Base-by-base conservation (phyloP, 345 rosid species). In the Cardamine chenopodiifolia region DNA sequence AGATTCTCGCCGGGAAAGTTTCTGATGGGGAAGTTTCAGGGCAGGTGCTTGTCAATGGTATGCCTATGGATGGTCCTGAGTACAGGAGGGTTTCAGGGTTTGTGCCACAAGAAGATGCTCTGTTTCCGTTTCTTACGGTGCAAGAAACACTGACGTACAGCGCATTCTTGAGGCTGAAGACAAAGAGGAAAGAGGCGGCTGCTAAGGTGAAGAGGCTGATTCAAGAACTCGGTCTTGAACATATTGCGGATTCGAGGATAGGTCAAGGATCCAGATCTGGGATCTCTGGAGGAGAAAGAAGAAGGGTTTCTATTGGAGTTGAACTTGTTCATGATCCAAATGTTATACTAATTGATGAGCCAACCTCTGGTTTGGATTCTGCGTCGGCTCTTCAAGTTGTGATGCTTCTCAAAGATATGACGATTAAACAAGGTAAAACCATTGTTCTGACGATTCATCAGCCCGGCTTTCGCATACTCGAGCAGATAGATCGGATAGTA, bases 361-460 rank as follows among this genome's bases (percentile, higher is more conserved):
- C 98, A n/a, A 93, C 97, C 72, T 93, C 97, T 18, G 94, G 98
- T 15, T 74, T 93, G 82, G 98, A 93, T 77, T 93, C 98, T 0
- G 96, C 91, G 0, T 88, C 97, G 1, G 98, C 98, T 60, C 88
- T 93, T 47, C 94, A 87, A 61, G 78, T 87, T 25, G 77, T 86
- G 39, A 85, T 75, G 60, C 78, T 91, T 53, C 91, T 93, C 28
- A 89, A 89, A 78, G 82, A 81, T 13, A 86, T 89, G 90, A 89
- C 81, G 3, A 44, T 80, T 55, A 74, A 75, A 47, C 97, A 91
- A 83, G 90, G 94, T 23, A 93, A 89, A 79, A 93, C 97, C n/a
- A 83, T 93, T 68, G 82, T 91, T 60, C 62, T 91, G 55, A 88
- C 97, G 2, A 86, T 93, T 56, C 98, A 93, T 79, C 98, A 93